Percentiles rank a stretch among this genome's conserved stretches.
phyloP scores from a whole-genome alignment of 1,139 yeast genomes.

The Ogataea hybrid region DNA sequence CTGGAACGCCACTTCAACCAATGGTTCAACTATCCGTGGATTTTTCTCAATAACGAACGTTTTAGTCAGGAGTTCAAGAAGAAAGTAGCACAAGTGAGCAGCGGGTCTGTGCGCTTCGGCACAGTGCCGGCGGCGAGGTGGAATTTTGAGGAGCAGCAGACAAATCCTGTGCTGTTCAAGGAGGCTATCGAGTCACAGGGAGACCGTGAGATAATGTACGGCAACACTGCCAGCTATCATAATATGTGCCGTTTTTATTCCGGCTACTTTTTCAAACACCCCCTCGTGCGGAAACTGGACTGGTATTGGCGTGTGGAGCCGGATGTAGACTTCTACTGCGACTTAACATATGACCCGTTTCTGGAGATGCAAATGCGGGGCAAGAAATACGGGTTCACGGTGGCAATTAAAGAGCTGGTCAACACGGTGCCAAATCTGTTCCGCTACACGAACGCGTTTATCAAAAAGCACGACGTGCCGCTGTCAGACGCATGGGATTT shows the following conservation, averaged over 20 bases:
- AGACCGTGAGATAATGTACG: conserved; percentile 78
- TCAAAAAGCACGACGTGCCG: conserved; percentile 43
- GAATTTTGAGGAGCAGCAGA: conserved; percentile 49
- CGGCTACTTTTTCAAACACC: conserved; percentile 75
- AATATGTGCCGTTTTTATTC: conserved; percentile 72
- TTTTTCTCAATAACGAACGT: conserved; percentile 75
- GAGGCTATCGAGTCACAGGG: conserved; percentile 71
- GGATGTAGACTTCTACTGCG: conserved; percentile 84
- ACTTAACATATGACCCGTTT: conserved; percentile 88
- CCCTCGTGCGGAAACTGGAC: conserved; percentile 60
- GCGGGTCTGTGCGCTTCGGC: conserved; percentile 66
- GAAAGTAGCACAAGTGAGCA: conserved; percentile 47
- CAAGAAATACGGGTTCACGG: conserved; percentile 82
- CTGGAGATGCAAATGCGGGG: conserved; percentile 65
- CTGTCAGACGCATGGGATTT: conserved; percentile 56
- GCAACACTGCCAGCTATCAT: conserved; percentile 71
- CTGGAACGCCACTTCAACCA: conserved; percentile 85
- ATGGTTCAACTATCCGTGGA: conserved; percentile 90
- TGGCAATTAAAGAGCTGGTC: conserved; percentile 68
- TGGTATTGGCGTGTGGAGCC: conserved; percentile 98
- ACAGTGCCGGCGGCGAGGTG: conserved; percentile 49
- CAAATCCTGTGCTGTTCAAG: conserved; percentile 33
- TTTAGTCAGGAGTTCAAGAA: conserved; percentile 62
- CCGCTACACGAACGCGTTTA: conserved; percentile 64
- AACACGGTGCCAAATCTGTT: conserved; percentile 82